phyloP scores from a whole-genome alignment of 2,329 filamentous ascomycete genomes.

The Aspergillus ochraceus region DNA sequence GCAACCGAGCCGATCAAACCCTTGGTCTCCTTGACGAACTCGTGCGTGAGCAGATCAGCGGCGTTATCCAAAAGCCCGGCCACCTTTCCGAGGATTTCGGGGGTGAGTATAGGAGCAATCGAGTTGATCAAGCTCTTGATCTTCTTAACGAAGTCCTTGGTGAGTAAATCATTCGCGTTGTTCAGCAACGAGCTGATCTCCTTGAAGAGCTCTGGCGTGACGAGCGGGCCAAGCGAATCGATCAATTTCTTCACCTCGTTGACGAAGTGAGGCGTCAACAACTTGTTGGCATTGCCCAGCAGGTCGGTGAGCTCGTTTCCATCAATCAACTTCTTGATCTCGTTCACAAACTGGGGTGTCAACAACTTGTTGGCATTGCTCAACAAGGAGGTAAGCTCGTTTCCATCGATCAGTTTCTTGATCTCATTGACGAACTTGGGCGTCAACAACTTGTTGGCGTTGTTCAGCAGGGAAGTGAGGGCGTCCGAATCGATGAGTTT shows the following conservation, averaged over 20 bases:
- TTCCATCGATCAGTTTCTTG: conserved; percentile 17
- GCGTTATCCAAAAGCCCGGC: conserved; percentile 23
- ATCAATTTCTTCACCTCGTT: conserved; percentile 25
- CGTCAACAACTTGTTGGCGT: conserved; percentile 10
- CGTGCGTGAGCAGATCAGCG: conserved; percentile 23
- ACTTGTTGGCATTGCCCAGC: conserved; percentile 23
- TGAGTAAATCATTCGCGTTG: conserved; percentile 26
- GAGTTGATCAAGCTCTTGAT: conserved; percentile 18
- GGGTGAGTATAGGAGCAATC: conserved; percentile 18
- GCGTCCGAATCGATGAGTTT: not conserved
- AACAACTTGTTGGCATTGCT: conserved; percentile 5
- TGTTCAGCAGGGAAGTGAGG: conserved; percentile 14
- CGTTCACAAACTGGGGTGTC: conserved; percentile 25
- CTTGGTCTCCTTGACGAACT: conserved; percentile 27
- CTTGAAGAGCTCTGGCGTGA: conserved; percentile 25
- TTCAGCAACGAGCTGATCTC: conserved; percentile 19
- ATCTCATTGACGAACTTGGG: conserved; percentile 28
- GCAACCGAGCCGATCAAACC: conserved; percentile 23
- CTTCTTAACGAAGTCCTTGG: conserved; percentile 23
- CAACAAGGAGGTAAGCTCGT: conserved; percentile 17
- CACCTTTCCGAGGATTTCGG: conserved; percentile 22
- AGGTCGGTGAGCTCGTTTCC: conserved; percentile 16
- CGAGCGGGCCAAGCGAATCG: conserved; percentile 17
- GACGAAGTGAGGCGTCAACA: conserved; percentile 33
- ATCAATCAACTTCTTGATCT: conserved; percentile 11